Evolutionary conservation across 2,329 filamentous ascomycete species (phyloP), one percentile per base, ranked within the genome.

Genomic region (Mollisia scopiformis): DNA sequence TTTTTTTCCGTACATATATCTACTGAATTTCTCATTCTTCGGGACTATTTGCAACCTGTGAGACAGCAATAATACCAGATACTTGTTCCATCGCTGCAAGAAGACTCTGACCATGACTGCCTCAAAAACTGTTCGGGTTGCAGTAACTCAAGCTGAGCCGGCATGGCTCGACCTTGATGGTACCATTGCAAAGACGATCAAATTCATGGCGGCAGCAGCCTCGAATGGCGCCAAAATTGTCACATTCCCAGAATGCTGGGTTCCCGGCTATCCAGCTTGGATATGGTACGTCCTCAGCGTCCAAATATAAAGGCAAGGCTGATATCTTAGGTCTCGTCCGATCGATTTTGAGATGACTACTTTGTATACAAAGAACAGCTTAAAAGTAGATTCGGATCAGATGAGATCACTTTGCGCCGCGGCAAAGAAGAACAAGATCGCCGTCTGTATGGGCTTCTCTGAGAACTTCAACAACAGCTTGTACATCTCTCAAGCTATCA

Each of bases 121-220:
- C 21, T 16, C 28, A 28, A 21, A 31, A 33, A 56, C 28, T 7
- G 19, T 57, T 37, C 51, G 51, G 33, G 79, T 84, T 5, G 82
- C 79, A 28, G 82, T 82, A 13, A 79, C 83, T 0, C 85, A 88
- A 68, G 79, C 81, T 6, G 86, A 88, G 71, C 84, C 85, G 0
- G 79, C 76, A 1, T 88, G 85, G 84, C 76, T 88, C 7, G 82
- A 89, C 66, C 78, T 88, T 2, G 74, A 79, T 7, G 80, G 71
- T 0, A 77, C 79, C 1, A 80, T 88, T 1, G 70, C 77, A 1
- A 88, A 88, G 70, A 86, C 85, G 7, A 82, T 83, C 66, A 68
- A 73, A 0, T 76, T 88, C 54, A 87, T 89, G 64, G 72, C 77
- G 37, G 80, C 85, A 66, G 86, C 86, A 0, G 81, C 81, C 1